phyloP scores from a whole-genome alignment of 345 rosid genomes.

The Erucastrum elatum region DNA sequence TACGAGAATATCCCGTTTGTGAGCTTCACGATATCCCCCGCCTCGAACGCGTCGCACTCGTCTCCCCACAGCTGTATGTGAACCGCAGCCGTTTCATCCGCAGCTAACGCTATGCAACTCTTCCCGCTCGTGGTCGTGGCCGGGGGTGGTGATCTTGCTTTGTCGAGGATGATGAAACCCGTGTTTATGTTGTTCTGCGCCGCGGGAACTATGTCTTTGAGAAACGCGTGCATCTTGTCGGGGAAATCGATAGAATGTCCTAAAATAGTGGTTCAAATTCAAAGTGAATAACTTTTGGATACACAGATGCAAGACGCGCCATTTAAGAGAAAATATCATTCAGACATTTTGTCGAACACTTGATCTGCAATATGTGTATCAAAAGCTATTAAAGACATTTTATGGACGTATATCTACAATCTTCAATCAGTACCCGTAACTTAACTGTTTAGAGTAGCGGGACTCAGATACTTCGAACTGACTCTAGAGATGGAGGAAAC shows the following conservation, averaged over 20 bases:
- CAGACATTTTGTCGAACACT: slow-evolving; percentile 27
- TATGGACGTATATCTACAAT: too few species aligned
- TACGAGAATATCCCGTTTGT: slow-evolving; percentile 67
- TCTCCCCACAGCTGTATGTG: slow-evolving; percentile 78
- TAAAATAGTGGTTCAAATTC: background rate
- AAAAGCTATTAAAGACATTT: too few species aligned
- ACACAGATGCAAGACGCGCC: too few species aligned
- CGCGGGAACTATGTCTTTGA: slow-evolving; percentile 62
- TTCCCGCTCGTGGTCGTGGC: slow-evolving; percentile 41
- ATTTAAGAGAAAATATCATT: background rate
- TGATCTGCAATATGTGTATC: slow-evolving; percentile 3
- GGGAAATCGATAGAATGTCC: background rate
- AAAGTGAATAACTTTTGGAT: too few species aligned
- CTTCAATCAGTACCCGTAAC: too few species aligned
- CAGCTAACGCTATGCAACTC: slow-evolving; percentile 60
- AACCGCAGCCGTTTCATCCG: slow-evolving; percentile 70
- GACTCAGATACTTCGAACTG: too few species aligned
- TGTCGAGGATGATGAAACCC: slow-evolving; percentile 61
- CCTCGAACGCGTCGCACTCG: slow-evolving; percentile 64
- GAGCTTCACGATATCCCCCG: slow-evolving; percentile 55
- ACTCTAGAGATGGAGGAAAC: too few species aligned
- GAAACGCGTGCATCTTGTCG: slow-evolving; percentile 28
- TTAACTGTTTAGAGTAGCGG: too few species aligned
- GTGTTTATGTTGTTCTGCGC: slow-evolving; percentile 72
- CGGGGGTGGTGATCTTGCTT: slow-evolving; percentile 27